Evolutionary conservation across 2,329 filamentous ascomycete genomes (phyloP).

Genomic region (Fusarium sp.): DNA sequence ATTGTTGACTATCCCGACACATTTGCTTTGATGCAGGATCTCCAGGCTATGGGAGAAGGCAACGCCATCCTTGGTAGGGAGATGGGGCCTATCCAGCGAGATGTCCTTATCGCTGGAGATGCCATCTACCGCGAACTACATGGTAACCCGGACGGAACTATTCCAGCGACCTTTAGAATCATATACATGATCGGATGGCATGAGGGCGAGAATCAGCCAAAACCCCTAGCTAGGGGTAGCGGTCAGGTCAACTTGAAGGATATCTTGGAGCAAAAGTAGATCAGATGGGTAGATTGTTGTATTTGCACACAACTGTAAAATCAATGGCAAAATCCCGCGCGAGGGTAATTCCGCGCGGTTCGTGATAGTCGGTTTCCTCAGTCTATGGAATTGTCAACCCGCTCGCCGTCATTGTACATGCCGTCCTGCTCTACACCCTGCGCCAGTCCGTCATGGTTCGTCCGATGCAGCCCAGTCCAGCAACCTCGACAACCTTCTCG

Average conservation of each 20-base stretch:
- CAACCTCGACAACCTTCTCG: conserved; percentile 96
- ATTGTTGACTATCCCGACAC: conserved; percentile 93
- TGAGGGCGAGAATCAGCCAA: conserved; percentile 79
- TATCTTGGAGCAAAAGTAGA: conserved; percentile 66
- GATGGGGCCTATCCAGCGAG: conserved; percentile 79
- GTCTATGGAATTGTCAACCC: conserved; percentile 35
- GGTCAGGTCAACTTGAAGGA: conserved; percentile 92
- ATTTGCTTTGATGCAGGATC: conserved; percentile 91
- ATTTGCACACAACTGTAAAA: conserved; percentile 28
- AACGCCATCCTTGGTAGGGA: conserved; percentile 91
- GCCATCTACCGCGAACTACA: conserved; percentile 91
- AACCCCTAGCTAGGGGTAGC: conserved; percentile 85
- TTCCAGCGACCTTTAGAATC: conserved; percentile 92
- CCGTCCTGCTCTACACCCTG: conserved; percentile 63
- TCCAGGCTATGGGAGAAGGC: conserved; percentile 96
- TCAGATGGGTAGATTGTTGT: conserved; percentile 2
- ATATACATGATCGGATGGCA: conserved; percentile 99
- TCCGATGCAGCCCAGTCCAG: conserved; percentile 90
- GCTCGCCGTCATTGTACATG: conserved; percentile 20
- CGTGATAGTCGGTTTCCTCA: conserved; percentile 25
- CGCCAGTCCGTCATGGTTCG: conserved; percentile 97
- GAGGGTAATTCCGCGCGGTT: background rate
- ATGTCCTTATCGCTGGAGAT: conserved; percentile 88
- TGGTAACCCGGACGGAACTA: conserved; percentile 79
- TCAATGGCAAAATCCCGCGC: background rate